Evolutionary conservation across 225 moss, liverwort and hornwort species (phyloP), one percentile per base, ranked within the genome.

Genomic region (Sphagnum tenellum): DNA sequence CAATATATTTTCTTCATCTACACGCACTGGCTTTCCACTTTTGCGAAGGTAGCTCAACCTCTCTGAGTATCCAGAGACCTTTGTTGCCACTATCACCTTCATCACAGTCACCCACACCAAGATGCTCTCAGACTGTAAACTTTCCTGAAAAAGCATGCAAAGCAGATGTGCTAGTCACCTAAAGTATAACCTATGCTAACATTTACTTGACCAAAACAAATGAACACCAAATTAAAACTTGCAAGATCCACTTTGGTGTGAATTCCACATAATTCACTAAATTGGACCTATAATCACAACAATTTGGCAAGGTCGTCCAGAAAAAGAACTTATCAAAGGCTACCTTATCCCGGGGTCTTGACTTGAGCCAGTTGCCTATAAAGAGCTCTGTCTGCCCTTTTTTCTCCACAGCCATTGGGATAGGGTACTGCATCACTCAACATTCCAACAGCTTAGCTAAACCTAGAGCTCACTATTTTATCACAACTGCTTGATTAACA

Each of bases 71-170:
- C 94, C 94, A 7, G 70, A 5, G 51, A 95, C 72, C 75, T 95
- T 95, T 61, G 86, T 89, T 78, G 94, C 94, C 67, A 95, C 77
- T 12, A 91, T 70, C 52, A 95, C 94, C 91, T 95, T 68, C 69
- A 61, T 10, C 12, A n/a, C 52, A 7, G 53, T 48, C 9, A 29
- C 29, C 29, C 29, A 29, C 29, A 29, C 29, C 29, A 29, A 29
- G 29, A 29, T 29, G 29, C 29, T 29, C 29, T 29, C 29, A 29
- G 29, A 29, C 29, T 29, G 29, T 29, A 29, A 29, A 29, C 29
- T 29, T 29, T 29, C 29, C 29, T 29, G 29, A 1, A 29, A 29
- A 29, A 29, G 29, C 29, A 29, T 29, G 29, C 29, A 29, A 29
- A 29, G 29, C 29, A 29, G 29, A 29, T 29, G 29, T 29, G 29